Conservation (phyloP, 139 green algal species). For the Tetraselmis chui region DNA sequence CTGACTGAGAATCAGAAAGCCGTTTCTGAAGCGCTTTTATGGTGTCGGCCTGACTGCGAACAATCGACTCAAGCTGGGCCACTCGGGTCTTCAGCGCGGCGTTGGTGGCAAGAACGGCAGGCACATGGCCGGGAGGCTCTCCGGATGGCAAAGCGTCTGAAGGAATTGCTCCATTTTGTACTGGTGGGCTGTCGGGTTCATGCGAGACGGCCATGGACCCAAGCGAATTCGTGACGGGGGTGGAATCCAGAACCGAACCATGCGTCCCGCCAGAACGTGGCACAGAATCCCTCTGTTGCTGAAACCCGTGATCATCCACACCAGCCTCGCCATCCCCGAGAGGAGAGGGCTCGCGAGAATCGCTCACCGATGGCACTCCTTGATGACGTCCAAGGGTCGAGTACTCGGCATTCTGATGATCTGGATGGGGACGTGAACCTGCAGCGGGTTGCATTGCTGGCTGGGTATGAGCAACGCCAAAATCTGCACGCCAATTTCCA, state of each 20-base stretch:
- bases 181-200: neutral
- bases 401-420: too few relatives aligned
- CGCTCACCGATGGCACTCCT: neutral
- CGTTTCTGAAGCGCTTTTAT: neutral
- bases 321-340: too few relatives aligned
- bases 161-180: too few relatives aligned
- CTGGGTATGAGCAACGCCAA: neutral
- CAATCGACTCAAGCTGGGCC: neutral
- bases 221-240: neutral
- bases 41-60: neutral
- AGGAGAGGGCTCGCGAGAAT: too few relatives aligned
- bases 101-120: neutral
- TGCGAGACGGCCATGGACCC: neutral
- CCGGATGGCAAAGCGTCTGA: neutral
- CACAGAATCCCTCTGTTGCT: too few relatives aligned
- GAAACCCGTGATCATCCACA: too few relatives aligned
- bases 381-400: neutral
- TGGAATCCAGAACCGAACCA: neutral
- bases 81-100: neutral
- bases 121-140: neutral
- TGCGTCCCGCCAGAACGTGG: too few relatives aligned
- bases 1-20: too few relatives aligned
- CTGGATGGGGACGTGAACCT: neutral
- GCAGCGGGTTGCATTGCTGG: neutral
- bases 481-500: neutral